Percentiles rank a stretch among this genome's conserved stretches.
phyloP scores from a whole-genome alignment of 2,329 filamentous ascomycete genomes.

The Arthrobotrys sinensis region DNA sequence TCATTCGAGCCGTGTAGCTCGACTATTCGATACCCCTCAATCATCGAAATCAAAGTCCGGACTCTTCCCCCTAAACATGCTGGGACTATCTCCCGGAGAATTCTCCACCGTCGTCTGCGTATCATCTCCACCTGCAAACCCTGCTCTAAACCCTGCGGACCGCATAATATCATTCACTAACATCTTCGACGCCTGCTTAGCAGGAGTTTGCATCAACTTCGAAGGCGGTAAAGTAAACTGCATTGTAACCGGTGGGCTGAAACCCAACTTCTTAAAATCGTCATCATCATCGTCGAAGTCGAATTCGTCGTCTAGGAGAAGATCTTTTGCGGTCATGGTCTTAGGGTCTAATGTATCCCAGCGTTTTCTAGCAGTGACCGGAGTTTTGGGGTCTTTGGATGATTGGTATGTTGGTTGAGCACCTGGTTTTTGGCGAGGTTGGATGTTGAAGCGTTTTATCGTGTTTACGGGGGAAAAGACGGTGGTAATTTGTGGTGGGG shows the following conservation, averaged over 20 bases:
- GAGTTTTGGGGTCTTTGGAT: constrained; percentile 73
- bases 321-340: constrained; percentile 78
- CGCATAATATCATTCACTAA: constrained; percentile 86
- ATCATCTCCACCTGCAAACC: constrained; percentile 56
- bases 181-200: constrained; percentile 82
- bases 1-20: not conserved
- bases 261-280: constrained; percentile 75
- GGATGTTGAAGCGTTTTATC: constrained; percentile 48
- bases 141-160: constrained; percentile 74
- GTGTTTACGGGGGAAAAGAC: constrained; percentile 57
- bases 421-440: constrained; percentile 37
- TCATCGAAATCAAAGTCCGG: constrained; percentile 44
- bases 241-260: constrained; percentile 94
- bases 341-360: constrained; percentile 75
- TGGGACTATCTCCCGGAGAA: constrained; percentile 44
- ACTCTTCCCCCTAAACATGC: constrained; percentile 31
- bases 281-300: constrained; percentile 74
- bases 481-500: constrained; percentile 58
- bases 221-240: constrained; percentile 85
- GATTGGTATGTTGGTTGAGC: constrained; percentile 6
- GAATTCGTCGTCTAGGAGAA: constrained; percentile 59
- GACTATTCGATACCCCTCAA: not conserved
- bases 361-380: constrained; percentile 72
- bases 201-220: constrained; percentile 85
- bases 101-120: constrained; percentile 50